These are phyloP conservation scores for Kodamaea hsintzibuensis DNA, from an alignment of 805 yeast genomes.

Conservation along the genomic window DNA sequence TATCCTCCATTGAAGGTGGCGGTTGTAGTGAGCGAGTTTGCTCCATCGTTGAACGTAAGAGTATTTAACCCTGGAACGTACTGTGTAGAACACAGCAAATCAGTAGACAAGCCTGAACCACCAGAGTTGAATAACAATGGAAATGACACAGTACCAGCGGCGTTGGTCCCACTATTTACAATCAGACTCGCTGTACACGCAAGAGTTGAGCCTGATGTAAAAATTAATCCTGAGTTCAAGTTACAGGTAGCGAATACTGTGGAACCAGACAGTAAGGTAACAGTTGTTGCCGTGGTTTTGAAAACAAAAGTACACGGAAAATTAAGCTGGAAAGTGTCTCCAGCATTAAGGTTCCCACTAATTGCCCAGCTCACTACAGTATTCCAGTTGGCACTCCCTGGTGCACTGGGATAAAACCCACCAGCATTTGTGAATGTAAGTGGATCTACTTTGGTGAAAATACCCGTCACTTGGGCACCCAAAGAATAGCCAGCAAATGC, in stretches of 20 bases:
- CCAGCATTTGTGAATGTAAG: slow-evolving; percentile 11
- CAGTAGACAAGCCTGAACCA: slow-evolving; percentile 12
- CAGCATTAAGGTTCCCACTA: slow-evolving; percentile 4
- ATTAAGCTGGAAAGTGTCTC: slow-evolving; percentile 15
- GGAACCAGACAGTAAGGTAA: slow-evolving; percentile 10
- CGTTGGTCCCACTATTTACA: slow-evolving; percentile 14
- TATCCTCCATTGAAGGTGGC: not conserved
- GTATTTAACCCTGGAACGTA: slow-evolving; percentile 12
- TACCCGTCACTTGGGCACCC: slow-evolving; percentile 16
- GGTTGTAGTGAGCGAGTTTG: not conserved
- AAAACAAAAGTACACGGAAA: slow-evolving; percentile 15
- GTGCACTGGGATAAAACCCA: slow-evolving; percentile 1
- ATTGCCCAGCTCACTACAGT: slow-evolving; percentile 8
- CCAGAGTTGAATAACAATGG: slow-evolving; percentile 20
- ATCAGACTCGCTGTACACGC: slow-evolving; percentile 17
- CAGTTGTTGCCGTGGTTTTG: slow-evolving; percentile 9
- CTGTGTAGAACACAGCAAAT: slow-evolving; percentile 5
- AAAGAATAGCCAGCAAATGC: not conserved
- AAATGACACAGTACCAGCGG: slow-evolving; percentile 16
- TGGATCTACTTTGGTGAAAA: slow-evolving; percentile 17
- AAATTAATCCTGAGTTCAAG: slow-evolving; percentile 1
- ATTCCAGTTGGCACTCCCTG: slow-evolving; percentile 2
- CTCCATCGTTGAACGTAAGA: slow-evolving; percentile 15
- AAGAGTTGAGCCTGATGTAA: slow-evolving; percentile 7
- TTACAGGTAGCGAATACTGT: slow-evolving; percentile 9